phyloP scores from a whole-genome alignment of 2,329 filamentous ascomycete species.

The Microdochium paspali region DNA sequence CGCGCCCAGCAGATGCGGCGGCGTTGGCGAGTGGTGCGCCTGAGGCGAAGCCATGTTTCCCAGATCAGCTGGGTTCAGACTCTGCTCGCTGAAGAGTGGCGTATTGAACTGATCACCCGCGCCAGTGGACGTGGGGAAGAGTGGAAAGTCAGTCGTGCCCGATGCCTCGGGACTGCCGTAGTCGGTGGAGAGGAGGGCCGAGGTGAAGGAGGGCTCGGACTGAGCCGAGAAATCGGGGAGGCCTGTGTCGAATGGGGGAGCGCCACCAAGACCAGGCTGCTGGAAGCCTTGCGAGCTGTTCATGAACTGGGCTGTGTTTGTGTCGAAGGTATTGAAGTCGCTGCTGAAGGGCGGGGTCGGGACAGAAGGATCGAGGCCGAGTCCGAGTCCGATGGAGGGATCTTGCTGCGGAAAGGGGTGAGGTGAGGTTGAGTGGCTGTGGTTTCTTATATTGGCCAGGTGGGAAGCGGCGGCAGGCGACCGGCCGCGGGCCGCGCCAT shows the following conservation, averaged over 20 bases:
- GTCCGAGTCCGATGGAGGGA: slow-evolving; percentile 42
- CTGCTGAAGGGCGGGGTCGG: slow-evolving; percentile 30
- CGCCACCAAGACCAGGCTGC: slow-evolving; percentile 29
- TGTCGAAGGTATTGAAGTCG: slow-evolving; percentile 36
- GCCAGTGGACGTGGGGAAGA: slow-evolving; percentile 46
- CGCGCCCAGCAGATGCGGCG: slow-evolving; percentile 43
- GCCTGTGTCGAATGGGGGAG: slow-evolving; percentile 21
- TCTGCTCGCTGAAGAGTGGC: slow-evolving; percentile 48
- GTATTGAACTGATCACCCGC: slow-evolving; percentile 50
- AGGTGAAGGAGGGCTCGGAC: slow-evolving; percentile 31
- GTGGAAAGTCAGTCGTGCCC: slow-evolving; percentile 44
- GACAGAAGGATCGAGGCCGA: slow-evolving; percentile 45
- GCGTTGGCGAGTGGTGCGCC: slow-evolving; percentile 45
- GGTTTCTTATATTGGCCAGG: slow-evolving; percentile 60
- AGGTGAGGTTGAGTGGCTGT: slow-evolving; percentile 54
- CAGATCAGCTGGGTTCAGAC: slow-evolving; percentile 35
- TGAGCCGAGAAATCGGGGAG: slow-evolving; percentile 31
- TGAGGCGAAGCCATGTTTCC: slow-evolving; percentile 46
- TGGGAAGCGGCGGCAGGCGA: slow-evolving; percentile 52
- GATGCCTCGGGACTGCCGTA: slow-evolving; percentile 27
- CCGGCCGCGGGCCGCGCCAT: slow-evolving; percentile 37
- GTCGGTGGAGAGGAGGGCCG: slow-evolving; percentile 37
- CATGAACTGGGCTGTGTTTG: slow-evolving; percentile 34
- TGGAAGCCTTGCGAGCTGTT: slow-evolving; percentile 35
- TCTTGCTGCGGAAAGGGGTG: slow-evolving; percentile 43